Base-by-base conservation (phyloP, 305 asterid species). In the Fraxinus dipetala region DNA sequence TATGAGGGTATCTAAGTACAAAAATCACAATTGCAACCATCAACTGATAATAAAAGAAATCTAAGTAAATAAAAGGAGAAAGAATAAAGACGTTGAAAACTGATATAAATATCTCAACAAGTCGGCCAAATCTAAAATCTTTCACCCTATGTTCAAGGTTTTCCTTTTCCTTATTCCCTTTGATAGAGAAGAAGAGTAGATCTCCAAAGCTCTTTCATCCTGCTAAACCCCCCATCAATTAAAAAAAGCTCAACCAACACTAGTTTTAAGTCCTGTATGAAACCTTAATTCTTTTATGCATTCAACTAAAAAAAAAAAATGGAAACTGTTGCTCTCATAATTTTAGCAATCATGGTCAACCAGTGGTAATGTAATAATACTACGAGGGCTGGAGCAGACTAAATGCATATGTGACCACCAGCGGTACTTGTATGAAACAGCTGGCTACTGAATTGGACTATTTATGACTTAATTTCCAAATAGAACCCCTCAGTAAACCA, bases 1-100 rank as follows among this genome's bases (percentile, higher is more conserved):
- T 91, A 82, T 93, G 95, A 80, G 98, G 95, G 86, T 93, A 89
- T 97, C 99, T 96, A 80, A 40, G 79, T 72, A 80, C 54, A 83
- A 43, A 83, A 67, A 78, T 76, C 76, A 76, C 45, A 56, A n/a
- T 79, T 43, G 45, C 48, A 79, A 73, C 51, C 72, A 72, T 75
- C 78, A 80, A 70, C 79, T 31, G 78, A 43, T 65, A 51, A 77
- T 30, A 48, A 54, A 70, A 54, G 74, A 79, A 74, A 80, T 76
- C 74, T 65, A 79, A 30, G 75, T 26, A 67, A 35, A 82, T 32
- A 56, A 80, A 72, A 48, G 61, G 59, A 85, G 79, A 78, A 22
- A 9, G 14, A 78, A 45, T 14, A 54, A 65, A 18, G 16, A 9
- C 5, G 72, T 61, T 9, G 34, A 26, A 11, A 77, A 67, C 74